phyloP scores from a whole-genome alignment of 176 grass and related monocot species.

The Tillandsia leiboldiana region DNA sequence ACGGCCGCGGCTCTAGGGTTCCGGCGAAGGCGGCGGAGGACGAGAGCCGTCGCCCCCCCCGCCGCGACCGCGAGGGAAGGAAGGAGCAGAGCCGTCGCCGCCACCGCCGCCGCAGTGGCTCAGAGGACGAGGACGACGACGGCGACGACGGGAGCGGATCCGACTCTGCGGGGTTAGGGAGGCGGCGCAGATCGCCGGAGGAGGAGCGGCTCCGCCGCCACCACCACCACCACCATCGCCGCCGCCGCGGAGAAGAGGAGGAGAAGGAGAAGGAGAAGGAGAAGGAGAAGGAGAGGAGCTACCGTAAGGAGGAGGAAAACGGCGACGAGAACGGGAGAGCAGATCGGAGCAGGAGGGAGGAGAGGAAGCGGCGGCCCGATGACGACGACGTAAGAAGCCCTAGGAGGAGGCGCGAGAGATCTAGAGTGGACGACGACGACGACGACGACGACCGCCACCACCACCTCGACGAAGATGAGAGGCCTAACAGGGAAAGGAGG shows the following conservation, averaged over 20 bases:
- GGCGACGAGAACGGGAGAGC: background rate
- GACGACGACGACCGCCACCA: too few species aligned
- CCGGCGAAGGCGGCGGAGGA: background rate
- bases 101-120: background rate
- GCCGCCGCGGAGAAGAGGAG: background rate
- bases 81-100: background rate
- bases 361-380: background rate
- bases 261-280: background rate
- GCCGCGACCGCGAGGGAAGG: background rate
- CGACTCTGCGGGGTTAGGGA: background rate
- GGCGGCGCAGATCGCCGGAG: background rate
- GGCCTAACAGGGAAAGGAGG: background rate
- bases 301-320: background rate
- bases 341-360: background rate
- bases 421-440: background rate
- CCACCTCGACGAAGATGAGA: background rate
- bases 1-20: background rate
- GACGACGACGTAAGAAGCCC: too few species aligned
- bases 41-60: background rate
- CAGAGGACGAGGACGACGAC: background rate
- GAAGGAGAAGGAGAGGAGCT: slow-evolving; percentile 1
- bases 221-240: background rate
- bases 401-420: too few species aligned
- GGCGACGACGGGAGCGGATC: background rate
- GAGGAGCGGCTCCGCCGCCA: slow-evolving; percentile 23